These are phyloP conservation scores for Alternaria gansuensis DNA, from an alignment of 2,329 filamentous ascomycete species.

Conservation along the genomic window DNA sequence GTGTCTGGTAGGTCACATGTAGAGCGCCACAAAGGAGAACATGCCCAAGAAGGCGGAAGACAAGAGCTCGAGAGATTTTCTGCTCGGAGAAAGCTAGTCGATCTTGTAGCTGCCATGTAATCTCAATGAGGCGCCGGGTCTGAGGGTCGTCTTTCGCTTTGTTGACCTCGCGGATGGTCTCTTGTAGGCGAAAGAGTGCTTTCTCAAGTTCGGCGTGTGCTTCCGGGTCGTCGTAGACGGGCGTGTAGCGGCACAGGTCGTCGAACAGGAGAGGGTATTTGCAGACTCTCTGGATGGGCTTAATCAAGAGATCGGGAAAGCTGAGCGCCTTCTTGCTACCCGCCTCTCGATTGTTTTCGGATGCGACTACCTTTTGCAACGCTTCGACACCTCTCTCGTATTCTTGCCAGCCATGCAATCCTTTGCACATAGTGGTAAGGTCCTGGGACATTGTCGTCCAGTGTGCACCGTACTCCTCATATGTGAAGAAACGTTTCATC, in stretches of 20 bases:
- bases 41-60: conserved; percentile 83
- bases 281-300: conserved; percentile 93
- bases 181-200: conserved; percentile 74
- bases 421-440: conserved; percentile 72
- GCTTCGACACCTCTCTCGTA: conserved; percentile 89
- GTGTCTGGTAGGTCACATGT: conserved; percentile 81
- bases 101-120: conserved; percentile 85
- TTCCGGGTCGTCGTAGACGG: conserved; percentile 82
- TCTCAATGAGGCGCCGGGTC: conserved; percentile 75
- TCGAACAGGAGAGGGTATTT: conserved; percentile 88
- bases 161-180: conserved; percentile 82
- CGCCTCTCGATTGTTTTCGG: conserved; percentile 70
- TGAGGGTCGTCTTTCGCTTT: conserved; percentile 79
- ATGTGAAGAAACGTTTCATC: conserved; percentile 84
- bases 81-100: conserved; percentile 77
- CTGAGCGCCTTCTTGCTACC: conserved; percentile 78
- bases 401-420: conserved; percentile 75
- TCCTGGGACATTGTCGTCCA: conserved; percentile 87
- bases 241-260: conserved; percentile 83
- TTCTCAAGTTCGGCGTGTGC: conserved; percentile 83
- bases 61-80: conserved; percentile 43
- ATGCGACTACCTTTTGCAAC: conserved; percentile 76
- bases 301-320: conserved; percentile 86
- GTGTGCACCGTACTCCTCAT: conserved; percentile 91
- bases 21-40: conserved; percentile 83